These are phyloP conservation scores for Trichoderma parareesei DNA, from an alignment of 495 filamentous ascomycete genomes.

Conservation along the genomic window DNA sequence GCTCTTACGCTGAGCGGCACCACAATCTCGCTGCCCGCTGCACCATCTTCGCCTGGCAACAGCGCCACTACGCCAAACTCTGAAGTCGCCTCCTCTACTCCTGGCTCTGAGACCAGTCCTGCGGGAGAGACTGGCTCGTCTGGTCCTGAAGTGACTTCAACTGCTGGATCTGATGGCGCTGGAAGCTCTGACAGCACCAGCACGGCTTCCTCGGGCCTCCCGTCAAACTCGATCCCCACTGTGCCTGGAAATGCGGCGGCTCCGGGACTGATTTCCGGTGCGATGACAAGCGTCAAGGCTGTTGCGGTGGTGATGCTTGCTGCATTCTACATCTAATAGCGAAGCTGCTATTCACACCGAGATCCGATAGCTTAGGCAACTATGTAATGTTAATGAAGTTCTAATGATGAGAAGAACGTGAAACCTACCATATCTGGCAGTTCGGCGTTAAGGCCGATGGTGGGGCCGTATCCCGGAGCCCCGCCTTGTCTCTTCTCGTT, in stretches of 20 bases:
- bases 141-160: not conserved
- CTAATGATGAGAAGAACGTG: not conserved
- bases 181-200: not conserved
- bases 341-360: not conserved
- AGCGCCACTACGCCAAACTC: not conserved
- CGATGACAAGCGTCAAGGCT: not conserved
- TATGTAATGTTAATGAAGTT: conserved; percentile 2
- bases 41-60: not conserved
- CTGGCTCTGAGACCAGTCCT: not conserved
- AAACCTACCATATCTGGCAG: not conserved
- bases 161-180: not conserved
- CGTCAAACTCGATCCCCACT: not conserved
- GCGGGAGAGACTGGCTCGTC: not conserved
- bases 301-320: not conserved
- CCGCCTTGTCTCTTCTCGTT: too few species aligned
- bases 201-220: not conserved
- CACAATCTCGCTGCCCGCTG: not conserved
- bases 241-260: not conserved
- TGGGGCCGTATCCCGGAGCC: too few species aligned
- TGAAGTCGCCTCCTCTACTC: not conserved
- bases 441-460: too few species aligned
- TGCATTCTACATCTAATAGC: conserved; percentile 7
- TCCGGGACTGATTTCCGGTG: not conserved
- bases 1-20: not conserved
- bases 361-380: not conserved